These are phyloP conservation scores for Ophiocordyceps camponoti-leonardi DNA, from an alignment of 2,329 filamentous ascomycete genomes.

Conservation along the genomic window DNA sequence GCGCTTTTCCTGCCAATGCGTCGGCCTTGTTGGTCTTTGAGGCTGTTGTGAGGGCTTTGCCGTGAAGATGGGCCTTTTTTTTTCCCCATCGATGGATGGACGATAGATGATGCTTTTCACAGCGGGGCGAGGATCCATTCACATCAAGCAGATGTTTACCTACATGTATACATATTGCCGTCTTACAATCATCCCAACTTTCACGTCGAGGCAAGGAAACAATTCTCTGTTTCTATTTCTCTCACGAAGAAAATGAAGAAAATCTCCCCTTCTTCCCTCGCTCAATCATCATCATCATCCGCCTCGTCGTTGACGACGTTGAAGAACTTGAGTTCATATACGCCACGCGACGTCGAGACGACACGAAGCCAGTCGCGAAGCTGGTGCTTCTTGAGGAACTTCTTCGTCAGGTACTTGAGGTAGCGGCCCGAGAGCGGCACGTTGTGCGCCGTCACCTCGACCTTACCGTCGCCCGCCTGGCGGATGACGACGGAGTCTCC, in stretches of 20 bases:
- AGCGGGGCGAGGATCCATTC: no score
- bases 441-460: slow-evolving; percentile 94
- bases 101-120: no score
- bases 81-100: no score
- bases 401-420: slow-evolving; percentile 99
- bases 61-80: no score
- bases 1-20: slow-evolving; percentile 91
- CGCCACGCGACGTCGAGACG: slow-evolving; percentile 92
- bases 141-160: no score
- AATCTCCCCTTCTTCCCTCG: no score
- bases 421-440: slow-evolving; percentile 88
- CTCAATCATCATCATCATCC: slow-evolving; percentile 94
- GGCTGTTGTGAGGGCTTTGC: slow-evolving; percentile 60
- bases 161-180: no score
- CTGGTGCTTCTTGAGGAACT: slow-evolving; percentile 99
- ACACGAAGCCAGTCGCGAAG: slow-evolving; percentile 99
- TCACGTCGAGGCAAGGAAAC: no score
- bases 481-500: slow-evolving; percentile 83
- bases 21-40: slow-evolving; percentile 90
- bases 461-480: slow-evolving; percentile 88
- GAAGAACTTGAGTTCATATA: slow-evolving; percentile 99
- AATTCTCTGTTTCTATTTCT: background rate
- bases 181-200: no score
- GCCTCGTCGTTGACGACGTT: slow-evolving; percentile 98
- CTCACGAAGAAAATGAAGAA: background rate